Evolutionary conservation across 441 rosid species (phyloP), one percentile per base, ranked within the genome.

Genomic region (Euphorbia celastroides): DNA sequence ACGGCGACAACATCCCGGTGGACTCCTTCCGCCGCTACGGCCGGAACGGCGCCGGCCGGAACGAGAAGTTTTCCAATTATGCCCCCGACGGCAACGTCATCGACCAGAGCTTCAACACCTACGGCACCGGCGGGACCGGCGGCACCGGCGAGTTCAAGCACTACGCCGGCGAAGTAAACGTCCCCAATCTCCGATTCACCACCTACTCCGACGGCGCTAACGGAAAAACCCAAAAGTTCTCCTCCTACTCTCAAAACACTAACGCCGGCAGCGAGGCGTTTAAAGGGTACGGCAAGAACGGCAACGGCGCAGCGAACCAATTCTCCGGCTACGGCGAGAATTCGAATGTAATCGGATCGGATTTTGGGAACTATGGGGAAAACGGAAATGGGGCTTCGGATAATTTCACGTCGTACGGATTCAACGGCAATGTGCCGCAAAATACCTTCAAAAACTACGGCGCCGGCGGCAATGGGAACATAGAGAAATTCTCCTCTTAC

Each of bases 1-100:
- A 74, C 51, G 80, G 74, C 6, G 75, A 57, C 0, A 88, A 88
- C 52, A 62, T 86, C 46, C 79, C 81, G 0, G 75, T 80, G 41
- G 89, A 91, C 68, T 79, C 91, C 8, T 90, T 93, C 80, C 90
- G 88, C 36, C 78, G 93, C 0, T 93, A 93, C 84, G 85, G 94
- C 75, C 82, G 83, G 5, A 74, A 74, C 69, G 71, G 84, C 17
- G 75, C 71, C 0, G 89, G 81, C 1, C 96, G 86, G 73, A 44
- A 75, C 23, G 96, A 87, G 10, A 66, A 74, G 13, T 90, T 93
- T 76, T 48, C 82, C 50, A 70, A n/a, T 25, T 93, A 93, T 66
- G 93, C 75, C 41, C 70, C 72, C 0, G 74, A 22, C 0, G 64
- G 83, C 56, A 93, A 93, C 70, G 92, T 87, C 34, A 89, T 75